These are phyloP conservation scores for Ailanthus altissimus DNA, from an alignment of 345 rosid genomes.

Conservation along the genomic window DNA sequence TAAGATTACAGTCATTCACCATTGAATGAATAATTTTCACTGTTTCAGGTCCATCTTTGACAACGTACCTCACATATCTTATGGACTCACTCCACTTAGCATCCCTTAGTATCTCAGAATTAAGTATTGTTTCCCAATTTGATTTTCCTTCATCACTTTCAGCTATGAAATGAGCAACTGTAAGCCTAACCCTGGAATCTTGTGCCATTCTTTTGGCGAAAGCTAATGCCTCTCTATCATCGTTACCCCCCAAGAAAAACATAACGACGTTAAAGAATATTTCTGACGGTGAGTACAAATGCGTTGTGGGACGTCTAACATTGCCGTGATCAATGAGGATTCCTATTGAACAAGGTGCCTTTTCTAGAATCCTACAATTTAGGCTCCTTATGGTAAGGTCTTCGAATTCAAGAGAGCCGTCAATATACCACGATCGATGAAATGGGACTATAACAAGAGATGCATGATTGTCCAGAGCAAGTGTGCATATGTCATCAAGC, in stretches of 20 bases:
- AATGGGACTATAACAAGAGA: constrained; percentile 37
- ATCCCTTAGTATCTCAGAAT: too few relatives aligned
- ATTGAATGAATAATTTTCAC: constrained; percentile 5
- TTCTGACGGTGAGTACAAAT: not conserved
- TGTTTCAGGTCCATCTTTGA: constrained; percentile 25
- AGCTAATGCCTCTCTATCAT: constrained; percentile 41
- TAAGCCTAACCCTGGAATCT: constrained; percentile 15
- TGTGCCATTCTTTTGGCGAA: constrained; percentile 21
- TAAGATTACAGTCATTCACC: constrained; percentile 12
- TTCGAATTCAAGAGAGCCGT: constrained; percentile 28
- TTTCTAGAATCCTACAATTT: constrained; percentile 23
- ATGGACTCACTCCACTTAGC: too few relatives aligned
- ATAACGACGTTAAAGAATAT: constrained; percentile 1
- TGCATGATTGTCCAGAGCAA: constrained; percentile 28
- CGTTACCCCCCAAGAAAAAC: constrained; percentile 37
- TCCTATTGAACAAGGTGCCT: constrained; percentile 43
- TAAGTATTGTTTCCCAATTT: too few relatives aligned
- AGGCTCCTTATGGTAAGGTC: constrained; percentile 5
- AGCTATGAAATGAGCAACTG: constrained; percentile 12
- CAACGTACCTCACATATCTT: not conserved
- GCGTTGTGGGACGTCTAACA: not conserved
- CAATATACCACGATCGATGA: constrained; percentile 33
- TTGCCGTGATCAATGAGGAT: constrained; percentile 31
- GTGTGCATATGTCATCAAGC: constrained; percentile 38
- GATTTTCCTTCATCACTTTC: not conserved